Conservation (phyloP, 2,329 filamentous ascomycete species). For the Dactylellina haptotyla region DNA sequence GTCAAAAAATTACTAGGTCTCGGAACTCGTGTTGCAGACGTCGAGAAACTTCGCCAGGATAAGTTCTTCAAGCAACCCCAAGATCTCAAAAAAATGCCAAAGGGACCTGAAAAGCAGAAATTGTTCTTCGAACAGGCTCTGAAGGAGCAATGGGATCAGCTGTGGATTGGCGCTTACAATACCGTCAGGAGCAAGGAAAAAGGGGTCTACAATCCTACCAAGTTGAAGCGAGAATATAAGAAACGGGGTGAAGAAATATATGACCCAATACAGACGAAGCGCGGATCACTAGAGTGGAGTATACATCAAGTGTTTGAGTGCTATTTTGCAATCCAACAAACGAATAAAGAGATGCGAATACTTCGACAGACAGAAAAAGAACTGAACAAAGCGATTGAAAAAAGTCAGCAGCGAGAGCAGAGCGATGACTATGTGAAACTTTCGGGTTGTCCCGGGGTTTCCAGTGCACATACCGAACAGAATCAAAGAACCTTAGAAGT, state of each 20-base stretch:
- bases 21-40: neutral
- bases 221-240: constrained; percentile 1
- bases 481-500: neutral
- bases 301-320: constrained; percentile 39
- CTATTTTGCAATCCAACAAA: constrained; percentile 8
- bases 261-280: constrained; percentile 2
- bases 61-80: neutral
- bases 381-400: neutral
- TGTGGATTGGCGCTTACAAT: constrained; percentile 22
- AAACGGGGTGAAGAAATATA: constrained; percentile 25
- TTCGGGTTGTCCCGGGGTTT: neutral
- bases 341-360: neutral
- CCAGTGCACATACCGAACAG: constrained; percentile 1
- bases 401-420: neutral
- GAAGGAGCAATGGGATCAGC: neutral
- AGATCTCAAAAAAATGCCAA: neutral
- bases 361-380: neutral
- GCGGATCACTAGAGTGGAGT: constrained; percentile 27
- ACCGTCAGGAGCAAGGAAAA: constrained; percentile 4
- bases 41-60: constrained; percentile 15
- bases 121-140: neutral
- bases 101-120: neutral
- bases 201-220: constrained; percentile 22
- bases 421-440: neutral
- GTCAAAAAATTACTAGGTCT: too few relatives aligned